A percentile compares a stretch with the other conserved stretches of the same genome.
phyloP scores from a whole-genome alignment of 169 alveolate species.

The Plasmodium adleri region DNA sequence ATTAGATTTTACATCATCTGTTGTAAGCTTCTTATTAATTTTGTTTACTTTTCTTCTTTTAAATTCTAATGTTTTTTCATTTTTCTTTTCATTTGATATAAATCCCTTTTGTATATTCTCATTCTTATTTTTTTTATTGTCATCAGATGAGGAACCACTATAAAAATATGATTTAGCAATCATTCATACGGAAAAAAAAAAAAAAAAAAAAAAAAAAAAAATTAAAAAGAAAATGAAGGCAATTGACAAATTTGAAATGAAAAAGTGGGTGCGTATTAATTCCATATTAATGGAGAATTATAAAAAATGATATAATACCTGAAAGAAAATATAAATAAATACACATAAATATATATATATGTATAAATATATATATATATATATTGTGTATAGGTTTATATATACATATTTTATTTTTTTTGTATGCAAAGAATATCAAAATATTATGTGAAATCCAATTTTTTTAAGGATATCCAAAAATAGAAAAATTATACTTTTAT shows the following conservation, averaged over 20 bases:
- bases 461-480: no score
- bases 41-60: conserved; percentile 54
- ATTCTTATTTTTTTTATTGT: conserved; percentile 15
- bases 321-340: neutral
- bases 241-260: no score
- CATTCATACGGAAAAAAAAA: conserved; percentile 55
- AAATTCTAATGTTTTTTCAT: conserved; percentile 27
- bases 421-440: neutral
- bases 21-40: conserved; percentile 25
- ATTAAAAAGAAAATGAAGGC: no score
- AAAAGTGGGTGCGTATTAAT: no score
- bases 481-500: no score
- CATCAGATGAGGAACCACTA: conserved; percentile 66
- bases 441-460: neutral
- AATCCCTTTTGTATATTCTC: neutral
- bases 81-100: neutral
- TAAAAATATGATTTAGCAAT: conserved; percentile 52
- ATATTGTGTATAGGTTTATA: no score
- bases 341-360: neutral
- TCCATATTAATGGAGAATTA: no score
- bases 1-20: neutral
- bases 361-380: neutral
- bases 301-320: neutral
- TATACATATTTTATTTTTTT: neutral
- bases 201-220: neutral